Base-by-base conservation (phyloP, 805 yeast species). In the Saccharomycopsis amapae region DNA sequence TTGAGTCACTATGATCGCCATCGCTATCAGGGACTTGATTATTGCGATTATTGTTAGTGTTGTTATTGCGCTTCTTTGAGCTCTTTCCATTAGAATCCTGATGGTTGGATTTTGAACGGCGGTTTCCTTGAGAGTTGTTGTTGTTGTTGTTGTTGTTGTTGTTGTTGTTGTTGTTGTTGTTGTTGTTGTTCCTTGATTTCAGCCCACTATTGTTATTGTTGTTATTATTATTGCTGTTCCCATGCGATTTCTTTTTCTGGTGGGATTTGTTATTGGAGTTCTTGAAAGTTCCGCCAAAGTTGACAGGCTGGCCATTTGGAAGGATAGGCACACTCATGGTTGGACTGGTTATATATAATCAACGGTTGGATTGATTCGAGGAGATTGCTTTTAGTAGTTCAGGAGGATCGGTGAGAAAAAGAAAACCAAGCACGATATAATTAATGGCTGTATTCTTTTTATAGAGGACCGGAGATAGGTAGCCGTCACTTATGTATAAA, bases 241-340 rank as follows among this genome's bases (percentile, higher is more conserved):
- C 20, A 25, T 32, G 22, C 6, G 39, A 23, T 17, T 22, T 42
- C 5, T 24, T 25, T n/a, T 25, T 38, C 4, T 28, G n/a, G 15
- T 25, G 13, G 18, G 17, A 13, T 10, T 25, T 18, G 28, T 19
- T 26, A n/a, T n/a, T 33, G 31, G 26, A 17, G 19, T 24, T 20
- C 5, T 20, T 31, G 6, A 5, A 13, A 31, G 17, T 31, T 7
- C 7, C 36, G 20, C 53, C 53, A 44, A 50, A 50, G 30, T 43
- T 46, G 23, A 50, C 51, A 20, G 53, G 53, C 19, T 46, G 48
- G 34, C 53, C 53, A 36, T 46, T 50, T 5, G 53, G 53, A 15
- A 49, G 35, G 15, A 36, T 39, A 28, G 46, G 52, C 32, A 34
- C n/a, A 33, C 42, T 33, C 50, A 47, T 47, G 18, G 6, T 36